These are phyloP conservation scores for Trifolium dubium DNA, from an alignment of 306 rosid genomes.

Conservation along the genomic window DNA sequence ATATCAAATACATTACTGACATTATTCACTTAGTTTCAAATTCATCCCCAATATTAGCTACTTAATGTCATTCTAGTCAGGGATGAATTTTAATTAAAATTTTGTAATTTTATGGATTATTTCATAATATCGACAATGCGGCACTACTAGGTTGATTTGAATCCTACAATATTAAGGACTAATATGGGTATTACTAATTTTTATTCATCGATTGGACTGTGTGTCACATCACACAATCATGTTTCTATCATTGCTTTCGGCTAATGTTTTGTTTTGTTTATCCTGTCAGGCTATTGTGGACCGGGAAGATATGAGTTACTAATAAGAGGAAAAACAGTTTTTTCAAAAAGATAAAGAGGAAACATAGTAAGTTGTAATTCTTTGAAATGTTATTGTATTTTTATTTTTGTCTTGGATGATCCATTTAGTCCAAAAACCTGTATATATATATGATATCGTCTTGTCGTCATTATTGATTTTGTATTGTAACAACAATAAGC, in stretches of 20 bases:
- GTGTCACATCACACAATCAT: background rate
- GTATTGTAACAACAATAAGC: constrained; percentile 17
- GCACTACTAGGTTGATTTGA: background rate
- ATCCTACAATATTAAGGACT: background rate
- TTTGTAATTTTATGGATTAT: background rate
- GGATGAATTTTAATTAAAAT: background rate
- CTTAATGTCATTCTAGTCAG: background rate
- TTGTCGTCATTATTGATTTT: constrained; percentile 13
- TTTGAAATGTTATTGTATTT: constrained; percentile 32
- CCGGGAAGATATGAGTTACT: constrained; percentile 37
- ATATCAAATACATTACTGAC: background rate
- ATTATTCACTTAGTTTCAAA: background rate
- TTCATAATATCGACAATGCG: background rate
- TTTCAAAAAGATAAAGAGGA: background rate
- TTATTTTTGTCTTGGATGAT: constrained; percentile 26
- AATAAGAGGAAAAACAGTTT: background rate
- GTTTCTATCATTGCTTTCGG: constrained; percentile 27
- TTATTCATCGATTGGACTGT: constrained; percentile 17
- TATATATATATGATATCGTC: constrained; percentile 33
- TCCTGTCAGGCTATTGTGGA: constrained; percentile 40
- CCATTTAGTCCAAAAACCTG: constrained; percentile 34
- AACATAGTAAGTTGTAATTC: constrained; percentile 44
- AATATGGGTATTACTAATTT: background rate
- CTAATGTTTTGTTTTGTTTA: constrained; percentile 36
- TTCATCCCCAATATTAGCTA: background rate